These are phyloP conservation scores for Phytopythium cucurbitacearum DNA, from an alignment of 352 stramenopile species.

Conservation along the genomic window DNA sequence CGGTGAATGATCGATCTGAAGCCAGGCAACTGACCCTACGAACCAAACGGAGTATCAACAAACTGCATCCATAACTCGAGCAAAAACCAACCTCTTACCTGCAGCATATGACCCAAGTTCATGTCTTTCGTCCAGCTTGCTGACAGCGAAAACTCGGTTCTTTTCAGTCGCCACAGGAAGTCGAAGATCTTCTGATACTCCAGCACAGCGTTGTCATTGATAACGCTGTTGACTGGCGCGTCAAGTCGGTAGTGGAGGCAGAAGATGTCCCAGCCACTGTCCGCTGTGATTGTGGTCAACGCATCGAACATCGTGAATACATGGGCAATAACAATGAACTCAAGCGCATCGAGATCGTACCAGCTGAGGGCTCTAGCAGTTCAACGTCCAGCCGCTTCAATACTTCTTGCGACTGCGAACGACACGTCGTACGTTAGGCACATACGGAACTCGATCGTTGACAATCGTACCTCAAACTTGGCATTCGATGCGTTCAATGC, in stretches of 20 bases:
- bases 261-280: conserved; percentile 95
- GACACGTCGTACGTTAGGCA: not conserved
- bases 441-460: not conserved
- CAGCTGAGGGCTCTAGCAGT: conserved; percentile 77
- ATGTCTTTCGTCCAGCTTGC: conserved; percentile 97
- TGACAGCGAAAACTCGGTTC: conserved; percentile 91
- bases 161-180: conserved; percentile 89
- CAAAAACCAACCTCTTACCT: conserved; percentile 32
- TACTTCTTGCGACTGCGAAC: conserved; percentile 80
- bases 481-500: conserved; percentile 95
- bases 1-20: conserved; percentile 83
- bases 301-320: too few species aligned
- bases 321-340: not conserved
- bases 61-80: not conserved
- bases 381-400: conserved; percentile 92
- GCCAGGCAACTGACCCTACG: conserved; percentile 51
- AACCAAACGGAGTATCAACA: not conserved
- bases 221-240: conserved; percentile 85
- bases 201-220: conserved; percentile 80
- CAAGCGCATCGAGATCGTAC: conserved; percentile 11
- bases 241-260: conserved; percentile 88
- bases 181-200: conserved; percentile 90
- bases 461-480: conserved; percentile 83
- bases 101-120: conserved; percentile 92
- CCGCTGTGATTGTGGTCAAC: conserved; percentile 23